Evolutionary conservation across 441 rosid species (phyloP).

Genomic region (Lepidium campestre): DNA sequence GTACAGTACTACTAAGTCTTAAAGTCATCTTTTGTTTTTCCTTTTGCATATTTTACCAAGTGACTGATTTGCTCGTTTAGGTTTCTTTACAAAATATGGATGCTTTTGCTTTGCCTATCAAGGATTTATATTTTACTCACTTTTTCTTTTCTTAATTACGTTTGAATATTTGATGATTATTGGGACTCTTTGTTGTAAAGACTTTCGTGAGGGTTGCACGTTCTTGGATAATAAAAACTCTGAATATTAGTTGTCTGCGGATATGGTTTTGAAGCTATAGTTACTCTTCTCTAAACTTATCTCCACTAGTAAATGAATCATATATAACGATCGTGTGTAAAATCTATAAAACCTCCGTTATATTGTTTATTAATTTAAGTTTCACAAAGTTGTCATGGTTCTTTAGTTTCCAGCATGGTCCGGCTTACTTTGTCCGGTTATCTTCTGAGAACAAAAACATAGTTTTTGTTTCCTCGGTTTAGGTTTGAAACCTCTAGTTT

Average conservation of each 20-base stretch:
- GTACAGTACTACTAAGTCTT: conserved; percentile 26
- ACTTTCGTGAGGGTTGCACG: conserved; percentile 9
- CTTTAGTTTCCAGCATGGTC: too few species aligned
- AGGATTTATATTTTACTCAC: conserved; percentile 10
- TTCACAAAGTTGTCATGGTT: too few species aligned
- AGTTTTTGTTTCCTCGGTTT: too few species aligned
- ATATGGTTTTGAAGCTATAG: neutral
- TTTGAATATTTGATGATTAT: conserved; percentile 17
- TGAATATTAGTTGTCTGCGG: neutral
- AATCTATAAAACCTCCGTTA: too few species aligned
- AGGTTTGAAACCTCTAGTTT: too few species aligned
- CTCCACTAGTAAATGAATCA: neutral
- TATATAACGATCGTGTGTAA: neutral
- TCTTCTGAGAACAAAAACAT: too few species aligned
- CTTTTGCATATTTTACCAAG: neutral
- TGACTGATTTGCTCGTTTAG: conserved; percentile 18
- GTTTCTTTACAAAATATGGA: conserved; percentile 4
- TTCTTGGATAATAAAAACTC: conserved; percentile 19
- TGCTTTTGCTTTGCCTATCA: conserved; percentile 12
- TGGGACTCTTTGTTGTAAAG: conserved; percentile 21
- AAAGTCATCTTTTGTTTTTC: neutral
- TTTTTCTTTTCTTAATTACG: neutral
- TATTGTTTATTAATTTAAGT: too few species aligned
- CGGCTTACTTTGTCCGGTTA: too few species aligned
- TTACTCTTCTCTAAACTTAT: neutral